Percentiles rank a stretch among this genome's conserved stretches.
Conservation (phyloP, 441 rosid species). For the Adansonia gregorii region DNA sequence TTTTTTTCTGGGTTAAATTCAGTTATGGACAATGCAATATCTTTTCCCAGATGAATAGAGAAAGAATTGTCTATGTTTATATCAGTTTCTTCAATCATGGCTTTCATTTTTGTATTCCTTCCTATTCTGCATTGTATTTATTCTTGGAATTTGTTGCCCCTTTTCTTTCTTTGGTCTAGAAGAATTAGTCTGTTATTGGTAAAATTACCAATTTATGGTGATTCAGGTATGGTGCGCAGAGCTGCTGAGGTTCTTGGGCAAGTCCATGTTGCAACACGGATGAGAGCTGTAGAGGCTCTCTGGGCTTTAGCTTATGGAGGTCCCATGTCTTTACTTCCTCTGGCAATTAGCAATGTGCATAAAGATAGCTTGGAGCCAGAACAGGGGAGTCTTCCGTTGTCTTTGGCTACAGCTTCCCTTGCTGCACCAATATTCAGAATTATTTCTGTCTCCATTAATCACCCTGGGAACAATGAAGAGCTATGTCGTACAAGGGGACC, state of each 20-base stretch:
- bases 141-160: conserved; percentile 23
- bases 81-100: neutral
- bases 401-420: conserved; percentile 69
- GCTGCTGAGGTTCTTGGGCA: conserved; percentile 99
- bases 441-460: conserved; percentile 77
- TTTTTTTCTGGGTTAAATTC: neutral
- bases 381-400: conserved; percentile 59
- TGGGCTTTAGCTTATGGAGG: conserved; percentile 99
- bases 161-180: neutral
- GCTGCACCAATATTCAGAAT: conserved; percentile 96
- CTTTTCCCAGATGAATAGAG: neutral
- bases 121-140: neutral
- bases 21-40: neutral
- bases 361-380: conserved; percentile 79
- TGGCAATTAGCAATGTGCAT: conserved; percentile 71
- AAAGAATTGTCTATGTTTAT: conserved; percentile 17
- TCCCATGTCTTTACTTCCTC: conserved; percentile 93
- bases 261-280: conserved; percentile 90
- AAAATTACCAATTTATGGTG: conserved; percentile 30
- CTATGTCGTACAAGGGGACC: conserved; percentile 79
- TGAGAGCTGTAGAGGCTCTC: conserved; percentile 84
- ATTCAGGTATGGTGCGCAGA: conserved; percentile 75
- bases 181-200: conserved; percentile 23
- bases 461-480: conserved; percentile 94
- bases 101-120: conserved; percentile 7